These are phyloP conservation scores for Sporothrix humicola DNA, from an alignment of 2,329 filamentous ascomycete species.

Conservation along the genomic window DNA sequence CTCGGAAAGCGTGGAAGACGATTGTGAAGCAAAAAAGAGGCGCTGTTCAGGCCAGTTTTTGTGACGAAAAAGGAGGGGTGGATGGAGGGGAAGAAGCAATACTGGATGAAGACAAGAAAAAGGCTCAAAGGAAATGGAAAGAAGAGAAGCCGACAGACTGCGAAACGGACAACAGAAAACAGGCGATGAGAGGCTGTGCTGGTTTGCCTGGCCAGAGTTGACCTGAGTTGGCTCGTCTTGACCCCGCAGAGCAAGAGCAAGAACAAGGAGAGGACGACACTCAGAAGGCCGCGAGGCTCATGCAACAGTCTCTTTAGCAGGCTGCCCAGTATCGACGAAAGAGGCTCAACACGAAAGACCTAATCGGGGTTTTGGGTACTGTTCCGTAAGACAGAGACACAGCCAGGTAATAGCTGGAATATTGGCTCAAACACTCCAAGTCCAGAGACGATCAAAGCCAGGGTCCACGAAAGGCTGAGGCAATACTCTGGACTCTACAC, in stretches of 20 bases:
- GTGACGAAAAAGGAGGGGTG: background rate
- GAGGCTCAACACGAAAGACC: background rate
- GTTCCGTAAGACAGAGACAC: background rate
- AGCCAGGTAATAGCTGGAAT: background rate
- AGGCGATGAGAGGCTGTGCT: conserved; percentile 19
- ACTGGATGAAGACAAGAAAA: background rate
- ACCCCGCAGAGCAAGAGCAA: background rate
- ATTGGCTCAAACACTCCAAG: background rate
- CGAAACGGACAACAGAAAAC: background rate
- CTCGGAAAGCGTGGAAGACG: background rate
- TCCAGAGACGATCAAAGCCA: background rate
- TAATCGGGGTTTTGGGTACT: background rate
- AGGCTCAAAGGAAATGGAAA: background rate
- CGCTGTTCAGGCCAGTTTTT: background rate
- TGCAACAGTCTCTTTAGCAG: too few relatives aligned
- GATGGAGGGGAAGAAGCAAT: too few relatives aligned
- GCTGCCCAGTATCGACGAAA: background rate
- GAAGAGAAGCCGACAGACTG: background rate
- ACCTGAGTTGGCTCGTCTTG: background rate
- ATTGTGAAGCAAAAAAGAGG: background rate
- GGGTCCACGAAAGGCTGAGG: conserved; percentile 1
- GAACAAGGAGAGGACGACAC: too few relatives aligned
- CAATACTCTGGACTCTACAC: background rate
- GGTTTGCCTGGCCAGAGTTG: conserved; percentile 7
- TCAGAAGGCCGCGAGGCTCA: background rate